phyloP scores from a whole-genome alignment of 495 filamentous ascomycete species.

The Mytilinidion resinicola region DNA sequence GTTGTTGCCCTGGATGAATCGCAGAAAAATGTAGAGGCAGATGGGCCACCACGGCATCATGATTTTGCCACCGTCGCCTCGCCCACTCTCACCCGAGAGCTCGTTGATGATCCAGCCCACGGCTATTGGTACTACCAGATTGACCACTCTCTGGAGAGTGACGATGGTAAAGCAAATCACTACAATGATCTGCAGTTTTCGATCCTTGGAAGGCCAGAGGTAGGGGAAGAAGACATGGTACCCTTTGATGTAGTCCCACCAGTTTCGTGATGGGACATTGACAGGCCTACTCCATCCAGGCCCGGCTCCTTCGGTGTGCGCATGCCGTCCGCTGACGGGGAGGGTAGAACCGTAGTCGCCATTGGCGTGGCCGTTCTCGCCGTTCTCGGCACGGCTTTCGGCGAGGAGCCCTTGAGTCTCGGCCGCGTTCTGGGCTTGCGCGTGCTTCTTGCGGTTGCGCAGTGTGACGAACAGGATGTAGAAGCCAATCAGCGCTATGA shows the following conservation, averaged over 20 bases:
- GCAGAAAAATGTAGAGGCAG: slow-evolving; percentile 68
- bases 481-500: slow-evolving; percentile 51
- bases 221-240: slow-evolving; percentile 91
- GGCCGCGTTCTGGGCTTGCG: slow-evolving; percentile 35
- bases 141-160: slow-evolving; percentile 68
- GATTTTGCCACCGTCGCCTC: slow-evolving; percentile 16
- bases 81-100: slow-evolving; percentile 49
- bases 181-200: slow-evolving; percentile 65
- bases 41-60: slow-evolving; percentile 65
- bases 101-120: slow-evolving; percentile 65
- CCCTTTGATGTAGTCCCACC: slow-evolving; percentile 86
- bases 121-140: slow-evolving; percentile 73
- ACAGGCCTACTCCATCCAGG: slow-evolving; percentile 61
- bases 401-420: slow-evolving; percentile 50
- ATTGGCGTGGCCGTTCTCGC: slow-evolving; percentile 42
- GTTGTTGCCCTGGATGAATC: slow-evolving; percentile 80
- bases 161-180: slow-evolving; percentile 72
- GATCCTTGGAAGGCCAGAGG: slow-evolving; percentile 79
- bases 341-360: slow-evolving; percentile 45
- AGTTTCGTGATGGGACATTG: slow-evolving; percentile 60
- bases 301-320: slow-evolving; percentile 36
- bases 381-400: slow-evolving; percentile 41
- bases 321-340: slow-evolving; percentile 35
- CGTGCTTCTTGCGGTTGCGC: slow-evolving; percentile 27
- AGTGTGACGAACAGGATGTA: slow-evolving; percentile 51